These are phyloP conservation scores for Russula dissimulans DNA, from an alignment of 768 basidiomycete species.

Conservation along the genomic window DNA sequence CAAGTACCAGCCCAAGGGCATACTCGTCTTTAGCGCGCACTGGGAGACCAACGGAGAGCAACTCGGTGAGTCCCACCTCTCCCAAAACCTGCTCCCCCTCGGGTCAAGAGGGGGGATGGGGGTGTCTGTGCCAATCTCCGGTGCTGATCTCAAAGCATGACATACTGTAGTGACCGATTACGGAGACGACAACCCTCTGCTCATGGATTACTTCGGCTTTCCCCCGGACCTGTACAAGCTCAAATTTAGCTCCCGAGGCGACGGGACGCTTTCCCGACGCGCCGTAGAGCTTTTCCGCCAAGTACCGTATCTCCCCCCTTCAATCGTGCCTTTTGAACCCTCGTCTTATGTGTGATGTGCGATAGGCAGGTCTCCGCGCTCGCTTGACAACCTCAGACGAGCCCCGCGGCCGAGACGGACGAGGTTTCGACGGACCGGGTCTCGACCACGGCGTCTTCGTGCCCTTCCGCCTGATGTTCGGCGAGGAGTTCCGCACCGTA, in stretches of 20 bases:
- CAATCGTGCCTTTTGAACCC: background rate
- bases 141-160: background rate
- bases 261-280: slow-evolving; percentile 44
- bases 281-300: slow-evolving; percentile 53
- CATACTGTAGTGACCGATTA: slow-evolving; percentile 71
- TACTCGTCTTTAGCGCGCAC: slow-evolving; percentile 76
- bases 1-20: slow-evolving; percentile 71
- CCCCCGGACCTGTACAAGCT: slow-evolving; percentile 46
- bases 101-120: no score
- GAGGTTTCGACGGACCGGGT: slow-evolving; percentile 55
- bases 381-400: slow-evolving; percentile 43
- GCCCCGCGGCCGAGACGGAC: slow-evolving; percentile 53
- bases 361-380: slow-evolving; percentile 44
- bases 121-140: no score
- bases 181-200: slow-evolving; percentile 62
- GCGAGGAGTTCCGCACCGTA: slow-evolving; percentile 47
- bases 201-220: slow-evolving; percentile 73
- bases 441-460: slow-evolving; percentile 77
- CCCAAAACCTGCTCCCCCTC: no score
- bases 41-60: slow-evolving; percentile 61
- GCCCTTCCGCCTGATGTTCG: slow-evolving; percentile 74
- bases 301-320: slow-evolving; percentile 25
- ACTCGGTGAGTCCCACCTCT: slow-evolving; percentile 34
- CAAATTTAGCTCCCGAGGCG: slow-evolving; percentile 61
- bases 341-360: background rate